phyloP scores from a whole-genome alignment of 352 stramenopile genomes.

The Elongisporangium anandrum region DNA sequence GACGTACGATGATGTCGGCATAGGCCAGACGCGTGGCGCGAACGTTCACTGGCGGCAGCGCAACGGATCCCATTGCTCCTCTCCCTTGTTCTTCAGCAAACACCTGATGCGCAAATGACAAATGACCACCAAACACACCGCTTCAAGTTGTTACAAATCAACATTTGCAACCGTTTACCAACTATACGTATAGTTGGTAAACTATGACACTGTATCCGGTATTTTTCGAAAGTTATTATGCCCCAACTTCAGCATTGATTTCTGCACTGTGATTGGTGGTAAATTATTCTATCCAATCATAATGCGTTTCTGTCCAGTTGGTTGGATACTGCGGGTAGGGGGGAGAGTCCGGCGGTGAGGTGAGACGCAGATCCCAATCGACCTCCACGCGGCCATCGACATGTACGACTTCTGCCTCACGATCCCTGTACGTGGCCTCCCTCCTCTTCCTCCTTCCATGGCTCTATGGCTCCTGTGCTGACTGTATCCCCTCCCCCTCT shows the following conservation, averaged over 20 bases:
- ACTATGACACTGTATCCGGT: background rate
- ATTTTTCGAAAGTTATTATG: background rate
- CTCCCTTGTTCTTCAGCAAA: background rate
- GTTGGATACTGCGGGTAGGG: background rate
- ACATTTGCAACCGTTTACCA: background rate
- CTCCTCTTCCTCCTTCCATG: constrained; percentile 6
- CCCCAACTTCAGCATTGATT: background rate
- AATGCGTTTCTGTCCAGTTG: background rate
- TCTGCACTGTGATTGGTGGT: background rate
- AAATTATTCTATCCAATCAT: background rate
- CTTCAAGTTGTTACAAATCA: background rate
- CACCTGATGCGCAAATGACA: background rate
- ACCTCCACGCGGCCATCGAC: background rate
- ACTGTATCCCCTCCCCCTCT: background rate
- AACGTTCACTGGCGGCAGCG: constrained; percentile 20
- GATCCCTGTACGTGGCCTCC: constrained; percentile 56
- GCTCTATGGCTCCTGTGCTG: background rate
- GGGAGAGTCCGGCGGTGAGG: background rate
- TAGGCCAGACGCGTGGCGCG: constrained; percentile 48
- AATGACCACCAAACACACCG: background rate
- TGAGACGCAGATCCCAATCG: background rate
- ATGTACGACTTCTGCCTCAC: constrained; percentile 90
- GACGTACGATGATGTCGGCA: constrained; percentile 56
- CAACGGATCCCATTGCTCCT: background rate
- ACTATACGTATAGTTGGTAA: background rate